A percentile compares a stretch with the other conserved stretches of the same genome.
Conservation (phyloP, 768 basidiomycete genomes). For the Rhizopogon sp. region DNA sequence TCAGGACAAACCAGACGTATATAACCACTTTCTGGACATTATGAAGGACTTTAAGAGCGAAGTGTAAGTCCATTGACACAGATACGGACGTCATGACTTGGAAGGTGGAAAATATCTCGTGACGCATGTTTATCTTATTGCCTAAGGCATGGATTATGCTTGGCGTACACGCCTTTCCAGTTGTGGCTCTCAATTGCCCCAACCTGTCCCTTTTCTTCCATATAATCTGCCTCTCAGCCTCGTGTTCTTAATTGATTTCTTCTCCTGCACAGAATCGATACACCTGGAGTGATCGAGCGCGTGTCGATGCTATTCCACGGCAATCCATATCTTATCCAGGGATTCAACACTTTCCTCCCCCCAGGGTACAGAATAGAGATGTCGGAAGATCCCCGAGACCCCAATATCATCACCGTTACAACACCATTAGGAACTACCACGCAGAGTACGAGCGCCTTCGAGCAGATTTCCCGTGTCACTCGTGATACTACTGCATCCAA, state of each 20-base stretch:
- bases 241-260: slow-evolving; percentile 5
- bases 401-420: slow-evolving; percentile 75
- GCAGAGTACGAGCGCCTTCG: slow-evolving; percentile 48
- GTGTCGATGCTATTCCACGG: slow-evolving; percentile 92
- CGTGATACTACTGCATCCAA: slow-evolving; percentile 18
- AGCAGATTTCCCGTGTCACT: slow-evolving; percentile 24
- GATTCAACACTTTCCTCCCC: slow-evolving; percentile 97
- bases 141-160: not conserved
- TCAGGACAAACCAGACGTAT: slow-evolving; percentile 85
- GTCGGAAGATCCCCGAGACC: slow-evolving; percentile 63
- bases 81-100: not conserved
- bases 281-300: slow-evolving; percentile 93
- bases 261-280: slow-evolving; percentile 72
- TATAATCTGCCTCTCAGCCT: slow-evolving; percentile 2
- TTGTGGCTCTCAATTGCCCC: not conserved
- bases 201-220: slow-evolving; percentile 2
- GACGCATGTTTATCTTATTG: not conserved
- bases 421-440: slow-evolving; percentile 72
- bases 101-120: not conserved
- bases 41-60: slow-evolving; percentile 99
- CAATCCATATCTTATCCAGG: slow-evolving; percentile 86
- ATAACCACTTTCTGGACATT: slow-evolving; percentile 92
- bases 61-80: slow-evolving; percentile 47
- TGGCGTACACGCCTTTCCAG: not conserved
- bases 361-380: slow-evolving; percentile 91